Evolutionary conservation across 208 protist genomes (phyloP).

Genomic region (Willaertia magna): DNA sequence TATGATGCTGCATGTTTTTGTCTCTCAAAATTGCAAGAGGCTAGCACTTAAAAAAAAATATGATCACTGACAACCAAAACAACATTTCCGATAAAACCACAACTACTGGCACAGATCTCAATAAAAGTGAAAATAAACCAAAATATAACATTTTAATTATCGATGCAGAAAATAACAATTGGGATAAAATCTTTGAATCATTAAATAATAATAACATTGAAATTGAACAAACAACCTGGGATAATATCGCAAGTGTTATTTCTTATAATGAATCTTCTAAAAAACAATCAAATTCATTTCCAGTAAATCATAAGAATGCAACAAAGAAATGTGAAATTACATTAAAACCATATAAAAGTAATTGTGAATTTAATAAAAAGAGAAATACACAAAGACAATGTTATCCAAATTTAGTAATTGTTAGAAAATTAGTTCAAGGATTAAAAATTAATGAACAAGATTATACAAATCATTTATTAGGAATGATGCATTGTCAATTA

Average conservation of each 20-base stretch:
- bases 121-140: too few species aligned
- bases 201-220: neutral
- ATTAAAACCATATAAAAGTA: neutral
- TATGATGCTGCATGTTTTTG: too few species aligned
- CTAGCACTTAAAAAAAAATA: too few species aligned
- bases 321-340: neutral
- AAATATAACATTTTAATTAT: neutral
- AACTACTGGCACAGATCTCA: too few species aligned
- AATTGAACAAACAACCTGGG: neutral
- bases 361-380: neutral
- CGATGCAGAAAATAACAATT: neutral
- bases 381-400: neutral
- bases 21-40: too few species aligned
- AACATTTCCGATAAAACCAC: too few species aligned
- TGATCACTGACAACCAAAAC: too few species aligned
- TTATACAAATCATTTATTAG: conserved; percentile 19
- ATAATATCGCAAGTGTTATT: neutral
- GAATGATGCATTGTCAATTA: conserved; percentile 12
- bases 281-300: too few species aligned
- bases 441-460: conserved; percentile 14
- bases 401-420: neutral
- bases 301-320: too few species aligned
- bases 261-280: neutral
- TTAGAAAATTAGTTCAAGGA: neutral
- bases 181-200: neutral